Evolutionary conservation across 768 basidiomycete genomes (phyloP).

Genomic region (Megacollybia marginata): DNA sequence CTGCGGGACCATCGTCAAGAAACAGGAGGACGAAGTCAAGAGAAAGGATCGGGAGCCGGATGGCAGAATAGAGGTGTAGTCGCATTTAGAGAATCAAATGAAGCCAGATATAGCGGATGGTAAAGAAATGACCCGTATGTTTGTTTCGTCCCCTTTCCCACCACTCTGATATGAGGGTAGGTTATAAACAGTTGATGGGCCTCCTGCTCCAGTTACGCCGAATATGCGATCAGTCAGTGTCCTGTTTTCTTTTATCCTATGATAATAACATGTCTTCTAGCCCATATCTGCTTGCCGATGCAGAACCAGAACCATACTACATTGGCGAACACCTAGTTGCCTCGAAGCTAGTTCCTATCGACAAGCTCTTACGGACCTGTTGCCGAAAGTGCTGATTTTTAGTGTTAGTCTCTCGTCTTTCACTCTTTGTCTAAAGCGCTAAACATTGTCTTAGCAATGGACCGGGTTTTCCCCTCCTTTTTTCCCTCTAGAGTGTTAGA

Average conservation of each 20-base stretch:
- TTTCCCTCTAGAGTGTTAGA: conserved; percentile 42
- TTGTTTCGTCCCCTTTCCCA: not conserved
- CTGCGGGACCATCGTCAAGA: conserved; percentile 14
- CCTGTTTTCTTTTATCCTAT: not conserved
- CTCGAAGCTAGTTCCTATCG: conserved; percentile 46
- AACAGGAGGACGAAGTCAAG: conserved; percentile 16
- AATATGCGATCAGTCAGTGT: conserved; percentile 59
- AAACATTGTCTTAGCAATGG: conserved; percentile 41
- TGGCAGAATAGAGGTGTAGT: conserved; percentile 32
- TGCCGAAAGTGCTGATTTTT: conserved; percentile 64
- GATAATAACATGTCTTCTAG: conserved; percentile 16
- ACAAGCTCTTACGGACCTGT: conserved; percentile 49
- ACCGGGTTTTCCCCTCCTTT: conserved; percentile 15
- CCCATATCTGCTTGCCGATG: conserved; percentile 45
- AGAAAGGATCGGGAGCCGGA: conserved; percentile 10
- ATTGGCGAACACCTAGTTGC: conserved; percentile 51
- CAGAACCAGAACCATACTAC: conserved; percentile 39
- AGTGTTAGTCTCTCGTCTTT: conserved; percentile 32
- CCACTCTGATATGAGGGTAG: conserved; percentile 16
- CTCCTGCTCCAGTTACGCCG: conserved; percentile 65
- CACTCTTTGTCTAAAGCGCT: not conserved
- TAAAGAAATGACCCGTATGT: conserved; percentile 22
- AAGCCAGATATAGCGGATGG: conserved; percentile 13
- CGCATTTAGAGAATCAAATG: conserved; percentile 32
- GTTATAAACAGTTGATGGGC: conserved; percentile 54